A percentile compares a stretch with the other conserved stretches of the same genome.
Conservation (phyloP, 768 basidiomycete genomes). For the Tephrocybe sp. region DNA sequence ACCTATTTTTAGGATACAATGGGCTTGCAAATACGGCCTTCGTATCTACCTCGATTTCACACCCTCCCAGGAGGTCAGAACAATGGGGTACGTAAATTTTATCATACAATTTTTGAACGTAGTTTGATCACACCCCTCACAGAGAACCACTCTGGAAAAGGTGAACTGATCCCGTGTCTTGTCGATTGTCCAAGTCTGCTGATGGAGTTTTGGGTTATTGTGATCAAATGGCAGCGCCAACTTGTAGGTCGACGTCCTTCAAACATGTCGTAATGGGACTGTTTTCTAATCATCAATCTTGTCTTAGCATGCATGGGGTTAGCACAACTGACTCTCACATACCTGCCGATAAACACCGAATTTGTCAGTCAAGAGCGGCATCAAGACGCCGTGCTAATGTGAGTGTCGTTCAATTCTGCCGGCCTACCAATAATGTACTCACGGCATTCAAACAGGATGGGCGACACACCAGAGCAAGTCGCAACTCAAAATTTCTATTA, state of each 20-base stretch:
- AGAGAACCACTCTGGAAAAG: slow-evolving; percentile 39
- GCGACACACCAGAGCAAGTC: slow-evolving; percentile 49
- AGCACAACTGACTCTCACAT: slow-evolving; percentile 79
- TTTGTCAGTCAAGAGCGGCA: slow-evolving; percentile 75
- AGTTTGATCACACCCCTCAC: slow-evolving; percentile 10
- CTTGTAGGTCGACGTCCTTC: slow-evolving; percentile 9
- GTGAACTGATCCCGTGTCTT: not conserved
- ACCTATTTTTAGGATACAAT: slow-evolving; percentile 55
- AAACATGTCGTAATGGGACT: slow-evolving; percentile 37
- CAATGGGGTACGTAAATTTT: slow-evolving; percentile 33
- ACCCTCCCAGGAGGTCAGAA: slow-evolving; percentile 81
- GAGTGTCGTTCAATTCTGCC: slow-evolving; percentile 21
- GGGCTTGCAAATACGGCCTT: slow-evolving; percentile 91
- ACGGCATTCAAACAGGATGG: slow-evolving; percentile 13
- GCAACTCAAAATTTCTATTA: slow-evolving; percentile 58
- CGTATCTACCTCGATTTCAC: slow-evolving; percentile 78
- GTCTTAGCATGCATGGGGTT: slow-evolving; percentile 42
- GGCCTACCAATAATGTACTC: not conserved
- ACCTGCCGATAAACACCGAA: slow-evolving; percentile 72
- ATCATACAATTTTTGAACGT: not conserved
- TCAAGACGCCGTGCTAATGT: slow-evolving; percentile 28
- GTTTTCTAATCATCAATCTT: slow-evolving; percentile 23
- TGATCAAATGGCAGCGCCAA: slow-evolving; percentile 14
- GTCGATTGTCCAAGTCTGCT: slow-evolving; percentile 1
- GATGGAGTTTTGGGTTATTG: not conserved